Evolutionary conservation across 2,329 filamentous ascomycete genomes (phyloP).

Genomic region (Fusarium brevicatenulatum): DNA sequence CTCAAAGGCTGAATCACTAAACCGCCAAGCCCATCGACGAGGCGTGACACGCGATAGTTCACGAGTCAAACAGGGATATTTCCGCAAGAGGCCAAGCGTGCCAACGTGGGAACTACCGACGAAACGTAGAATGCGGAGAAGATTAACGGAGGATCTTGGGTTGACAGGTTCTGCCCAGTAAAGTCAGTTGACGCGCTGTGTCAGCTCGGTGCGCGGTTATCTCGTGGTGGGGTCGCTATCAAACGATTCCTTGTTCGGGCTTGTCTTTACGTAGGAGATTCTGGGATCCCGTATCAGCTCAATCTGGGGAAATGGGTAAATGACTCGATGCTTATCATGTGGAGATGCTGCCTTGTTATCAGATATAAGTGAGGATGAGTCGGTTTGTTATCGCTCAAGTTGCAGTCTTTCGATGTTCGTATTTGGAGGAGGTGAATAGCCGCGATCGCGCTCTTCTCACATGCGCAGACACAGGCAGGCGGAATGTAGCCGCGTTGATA

Average conservation of each 20-base stretch:
- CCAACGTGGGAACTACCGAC: not conserved
- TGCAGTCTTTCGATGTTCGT: not conserved
- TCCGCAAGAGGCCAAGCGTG: not conserved
- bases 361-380: slow-evolving; percentile 3
- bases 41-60: not conserved
- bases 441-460: slow-evolving; percentile 8
- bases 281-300: slow-evolving; percentile 9
- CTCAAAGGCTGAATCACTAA: not conserved
- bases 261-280: slow-evolving; percentile 22
- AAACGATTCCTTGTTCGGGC: slow-evolving; percentile 11
- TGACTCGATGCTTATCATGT: slow-evolving; percentile 24
- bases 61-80: not conserved
- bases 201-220: slow-evolving; percentile 37
- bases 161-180: slow-evolving; percentile 6
- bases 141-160: not conserved
- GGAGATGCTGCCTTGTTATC: slow-evolving; percentile 1
- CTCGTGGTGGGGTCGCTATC: slow-evolving; percentile 30
- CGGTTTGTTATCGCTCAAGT: not conserved
- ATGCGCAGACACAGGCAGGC: not conserved
- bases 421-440: slow-evolving; percentile 1
- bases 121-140: slow-evolving; percentile 9
- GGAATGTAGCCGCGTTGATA: slow-evolving; percentile 17
- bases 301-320: slow-evolving; percentile 21
- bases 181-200: slow-evolving; percentile 21
- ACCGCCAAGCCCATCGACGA: not conserved